phyloP scores from a whole-genome alignment of 2,329 filamentous ascomycete species.

The Cladosporium sp. region DNA sequence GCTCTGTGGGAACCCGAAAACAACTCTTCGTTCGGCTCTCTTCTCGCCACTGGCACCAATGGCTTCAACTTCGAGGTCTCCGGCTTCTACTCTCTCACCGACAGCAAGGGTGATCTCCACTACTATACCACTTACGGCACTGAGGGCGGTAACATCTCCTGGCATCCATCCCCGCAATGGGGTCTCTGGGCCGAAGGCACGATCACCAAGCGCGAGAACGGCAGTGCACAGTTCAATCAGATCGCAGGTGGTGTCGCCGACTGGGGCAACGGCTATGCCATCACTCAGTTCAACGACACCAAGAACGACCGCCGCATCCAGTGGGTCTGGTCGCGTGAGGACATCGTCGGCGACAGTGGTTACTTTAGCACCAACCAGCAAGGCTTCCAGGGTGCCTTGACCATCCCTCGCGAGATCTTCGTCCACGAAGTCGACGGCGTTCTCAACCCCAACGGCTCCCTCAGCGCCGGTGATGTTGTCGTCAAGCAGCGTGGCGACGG shows the following conservation, averaged over 20 bases:
- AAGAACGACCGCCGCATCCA: conserved; percentile 47
- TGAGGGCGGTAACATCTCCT: conserved; percentile 43
- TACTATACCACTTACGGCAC: conserved; percentile 42
- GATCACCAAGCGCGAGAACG: conserved; percentile 39
- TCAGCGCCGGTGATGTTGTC: conserved; percentile 21
- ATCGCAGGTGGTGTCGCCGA: conserved; percentile 42
- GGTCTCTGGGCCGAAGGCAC: conserved; percentile 45
- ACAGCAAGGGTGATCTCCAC: conserved; percentile 41
- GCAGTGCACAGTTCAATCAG: conserved; percentile 42
- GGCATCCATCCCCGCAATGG: conserved; percentile 38
- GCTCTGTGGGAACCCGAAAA: conserved; percentile 42
- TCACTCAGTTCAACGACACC: conserved; percentile 45
- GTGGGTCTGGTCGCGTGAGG: conserved; percentile 45
- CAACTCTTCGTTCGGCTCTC: conserved; percentile 39
- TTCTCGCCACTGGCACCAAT: conserved; percentile 42
- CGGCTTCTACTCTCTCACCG: conserved; percentile 43
- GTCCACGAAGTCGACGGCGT: conserved; percentile 41
- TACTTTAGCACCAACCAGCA: conserved; percentile 39
- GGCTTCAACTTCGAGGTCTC: conserved; percentile 48
- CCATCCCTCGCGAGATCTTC: conserved; percentile 44
- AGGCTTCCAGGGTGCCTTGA: conserved; percentile 42
- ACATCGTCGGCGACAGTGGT: conserved; percentile 34
- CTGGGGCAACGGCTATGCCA: conserved; percentile 43
- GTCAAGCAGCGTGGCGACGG: conserved; percentile 31
- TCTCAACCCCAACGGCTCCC: conserved; percentile 30